phyloP scores from a whole-genome alignment of 192 early-diverging fungal genomes.

The Podila epicladia region DNA sequence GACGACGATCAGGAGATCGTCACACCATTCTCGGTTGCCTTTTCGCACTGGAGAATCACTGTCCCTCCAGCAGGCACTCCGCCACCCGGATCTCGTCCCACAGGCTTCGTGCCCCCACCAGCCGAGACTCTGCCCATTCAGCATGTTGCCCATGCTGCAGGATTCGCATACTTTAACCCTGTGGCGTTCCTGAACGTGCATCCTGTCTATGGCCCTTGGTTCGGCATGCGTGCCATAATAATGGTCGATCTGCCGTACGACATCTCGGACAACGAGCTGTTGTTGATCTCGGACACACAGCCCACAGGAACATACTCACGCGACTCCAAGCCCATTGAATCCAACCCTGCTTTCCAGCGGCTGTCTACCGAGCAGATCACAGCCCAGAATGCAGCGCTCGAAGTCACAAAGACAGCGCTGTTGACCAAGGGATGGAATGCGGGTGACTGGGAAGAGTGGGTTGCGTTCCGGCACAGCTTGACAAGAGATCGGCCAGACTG shows the following conservation, averaged over 20 bases:
- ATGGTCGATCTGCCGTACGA: conserved; percentile 46
- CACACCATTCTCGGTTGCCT: conserved; percentile 36
- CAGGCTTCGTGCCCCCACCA: conserved; percentile 44
- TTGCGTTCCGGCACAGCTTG: conserved; percentile 33
- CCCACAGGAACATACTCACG: conserved; percentile 29
- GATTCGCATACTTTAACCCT: conserved; percentile 43
- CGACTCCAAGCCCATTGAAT: conserved; percentile 38
- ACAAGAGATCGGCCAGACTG: conserved; percentile 23
- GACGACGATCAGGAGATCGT: conserved; percentile 24
- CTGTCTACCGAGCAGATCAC: conserved; percentile 16
- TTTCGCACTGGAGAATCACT: conserved; percentile 42
- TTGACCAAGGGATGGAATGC: conserved; percentile 45
- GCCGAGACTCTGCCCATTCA: conserved; percentile 25
- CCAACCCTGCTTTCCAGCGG: conserved; percentile 29
- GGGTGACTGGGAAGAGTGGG: conserved; percentile 41
- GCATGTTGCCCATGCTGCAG: conserved; percentile 45
- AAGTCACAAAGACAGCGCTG: conserved; percentile 31
- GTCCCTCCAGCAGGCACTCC: conserved; percentile 41
- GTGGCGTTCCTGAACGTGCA: conserved; percentile 44
- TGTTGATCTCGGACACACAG: conserved; percentile 25
- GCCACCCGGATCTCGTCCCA: conserved; percentile 33
- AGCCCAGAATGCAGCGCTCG: conserved; percentile 16
- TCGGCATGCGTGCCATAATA: conserved; percentile 39
- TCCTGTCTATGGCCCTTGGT: conserved; percentile 48
- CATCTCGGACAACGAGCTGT: conserved; percentile 33